Evolutionary conservation across 257 asterid species (phyloP).

Genomic region (Ilex aquifolium): DNA sequence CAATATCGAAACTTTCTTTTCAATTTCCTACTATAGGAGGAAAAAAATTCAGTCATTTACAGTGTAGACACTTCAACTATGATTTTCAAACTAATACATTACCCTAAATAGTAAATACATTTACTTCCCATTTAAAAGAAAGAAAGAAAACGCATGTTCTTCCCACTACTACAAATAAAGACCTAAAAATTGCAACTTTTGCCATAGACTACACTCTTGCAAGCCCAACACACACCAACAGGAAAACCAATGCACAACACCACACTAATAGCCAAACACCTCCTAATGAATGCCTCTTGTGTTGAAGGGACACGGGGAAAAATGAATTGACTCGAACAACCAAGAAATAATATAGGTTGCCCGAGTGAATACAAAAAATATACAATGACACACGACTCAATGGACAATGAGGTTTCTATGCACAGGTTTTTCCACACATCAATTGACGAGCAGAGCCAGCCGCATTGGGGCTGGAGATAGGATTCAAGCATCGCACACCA

Average conservation of each 20-base stretch:
- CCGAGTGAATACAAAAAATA: constrained; percentile 27
- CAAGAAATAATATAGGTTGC: constrained; percentile 8
- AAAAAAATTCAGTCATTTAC: too few species aligned
- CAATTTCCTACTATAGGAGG: too few species aligned
- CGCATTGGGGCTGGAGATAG: constrained; percentile 5
- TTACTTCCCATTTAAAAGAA: not conserved
- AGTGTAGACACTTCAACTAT: too few species aligned
- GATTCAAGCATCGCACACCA: constrained; percentile 3
- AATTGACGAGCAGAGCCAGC: constrained; percentile 16
- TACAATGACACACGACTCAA: constrained; percentile 31
- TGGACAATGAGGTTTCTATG: constrained; percentile 20
- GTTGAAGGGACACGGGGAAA: constrained; percentile 27
- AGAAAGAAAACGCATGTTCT: too few species aligned
- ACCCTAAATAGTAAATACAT: not conserved
- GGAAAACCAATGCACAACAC: constrained; percentile 4
- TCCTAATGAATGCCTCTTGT: constrained; percentile 32
- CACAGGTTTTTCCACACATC: constrained; percentile 38
- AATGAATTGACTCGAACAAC: constrained; percentile 48
- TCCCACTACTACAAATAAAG: not conserved
- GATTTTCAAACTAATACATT: too few species aligned
- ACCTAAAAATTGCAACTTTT: not conserved
- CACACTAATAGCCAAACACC: constrained; percentile 31
- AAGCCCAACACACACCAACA: not conserved
- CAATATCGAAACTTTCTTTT: too few species aligned
- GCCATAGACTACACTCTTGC: not conserved